Evolutionary conservation across 306 rosid species (phyloP).

Genomic region (Fagus sylvatica): DNA sequence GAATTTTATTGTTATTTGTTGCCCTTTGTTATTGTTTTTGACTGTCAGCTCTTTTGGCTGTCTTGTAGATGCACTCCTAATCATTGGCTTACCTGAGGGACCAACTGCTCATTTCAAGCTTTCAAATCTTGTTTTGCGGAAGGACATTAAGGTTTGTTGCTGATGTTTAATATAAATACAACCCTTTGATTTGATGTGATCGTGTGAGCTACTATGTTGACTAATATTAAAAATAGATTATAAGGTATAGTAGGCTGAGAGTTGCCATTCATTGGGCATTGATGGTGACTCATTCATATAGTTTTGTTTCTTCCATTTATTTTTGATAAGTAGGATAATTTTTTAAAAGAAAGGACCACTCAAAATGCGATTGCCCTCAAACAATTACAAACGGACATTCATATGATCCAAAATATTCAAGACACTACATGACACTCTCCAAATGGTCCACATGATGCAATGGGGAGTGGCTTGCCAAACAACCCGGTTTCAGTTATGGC

Average conservation of each 20-base stretch:
- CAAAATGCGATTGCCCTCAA: neutral
- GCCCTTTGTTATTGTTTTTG: neutral
- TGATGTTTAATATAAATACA: neutral
- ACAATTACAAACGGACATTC: too few relatives aligned
- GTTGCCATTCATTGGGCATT: neutral
- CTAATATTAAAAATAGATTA: neutral
- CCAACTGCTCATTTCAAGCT: constrained; percentile 97
- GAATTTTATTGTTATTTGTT: neutral
- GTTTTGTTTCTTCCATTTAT: neutral
- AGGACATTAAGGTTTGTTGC: constrained; percentile 78
- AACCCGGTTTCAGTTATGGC: too few relatives aligned
- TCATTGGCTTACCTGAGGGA: constrained; percentile 79
- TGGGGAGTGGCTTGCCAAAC: too few relatives aligned
- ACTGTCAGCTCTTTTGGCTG: constrained; percentile 19
- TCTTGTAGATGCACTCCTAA: constrained; percentile 72
- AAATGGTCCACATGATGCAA: too few relatives aligned
- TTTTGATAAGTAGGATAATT: too few relatives aligned
- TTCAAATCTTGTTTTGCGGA: constrained; percentile 76
- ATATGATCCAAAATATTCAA: too few relatives aligned
- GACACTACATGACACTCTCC: too few relatives aligned
- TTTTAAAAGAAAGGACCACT: too few relatives aligned
- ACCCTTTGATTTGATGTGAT: neutral
- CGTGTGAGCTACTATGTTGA: neutral
- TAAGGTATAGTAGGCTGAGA: neutral
- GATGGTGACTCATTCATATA: neutral